Conservation (phyloP, 805 yeast species). For the Sugiyamaella smithiae region DNA sequence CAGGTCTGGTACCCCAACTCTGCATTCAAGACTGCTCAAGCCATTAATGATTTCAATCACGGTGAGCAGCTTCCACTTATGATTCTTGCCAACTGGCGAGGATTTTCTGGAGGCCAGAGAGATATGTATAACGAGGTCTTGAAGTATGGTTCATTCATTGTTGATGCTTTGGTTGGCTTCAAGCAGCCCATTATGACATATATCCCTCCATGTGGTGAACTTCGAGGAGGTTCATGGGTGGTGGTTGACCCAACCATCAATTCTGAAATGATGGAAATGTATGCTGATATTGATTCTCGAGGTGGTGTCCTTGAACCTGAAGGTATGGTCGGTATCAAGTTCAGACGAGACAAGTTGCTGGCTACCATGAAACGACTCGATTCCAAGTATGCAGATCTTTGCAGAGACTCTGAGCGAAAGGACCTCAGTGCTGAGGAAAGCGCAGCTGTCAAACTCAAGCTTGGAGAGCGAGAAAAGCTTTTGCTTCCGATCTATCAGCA, state of each 20-base stretch:
- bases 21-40: slow-evolving; percentile 99
- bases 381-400: slow-evolving; percentile 57
- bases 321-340: slow-evolving; percentile 98
- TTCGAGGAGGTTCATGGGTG: slow-evolving; percentile 99
- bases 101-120: slow-evolving; percentile 99
- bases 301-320: slow-evolving; percentile 99
- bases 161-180: slow-evolving; percentile 93
- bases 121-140: slow-evolving; percentile 98
- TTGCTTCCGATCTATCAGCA: slow-evolving; percentile 88
- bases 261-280: slow-evolving; percentile 98
- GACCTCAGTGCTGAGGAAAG: slow-evolving; percentile 62
- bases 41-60: slow-evolving; percentile 92
- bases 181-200: slow-evolving; percentile 96
- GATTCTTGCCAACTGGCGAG: slow-evolving; percentile 99
- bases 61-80: slow-evolving; percentile 98
- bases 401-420: slow-evolving; percentile 53
- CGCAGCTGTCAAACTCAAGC: slow-evolving; percentile 58
- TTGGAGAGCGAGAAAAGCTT: slow-evolving; percentile 73
- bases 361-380: slow-evolving; percentile 93
- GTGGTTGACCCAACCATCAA: slow-evolving; percentile 99
- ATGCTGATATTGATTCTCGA: slow-evolving; percentile 92
- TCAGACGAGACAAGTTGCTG: slow-evolving; percentile 86
- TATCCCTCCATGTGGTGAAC: slow-evolving; percentile 97
- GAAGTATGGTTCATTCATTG: slow-evolving; percentile 95
- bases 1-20: slow-evolving; percentile 99